Base-by-base conservation (phyloP, 768 basidiomycete genomes). In the Boletus huronensis region DNA sequence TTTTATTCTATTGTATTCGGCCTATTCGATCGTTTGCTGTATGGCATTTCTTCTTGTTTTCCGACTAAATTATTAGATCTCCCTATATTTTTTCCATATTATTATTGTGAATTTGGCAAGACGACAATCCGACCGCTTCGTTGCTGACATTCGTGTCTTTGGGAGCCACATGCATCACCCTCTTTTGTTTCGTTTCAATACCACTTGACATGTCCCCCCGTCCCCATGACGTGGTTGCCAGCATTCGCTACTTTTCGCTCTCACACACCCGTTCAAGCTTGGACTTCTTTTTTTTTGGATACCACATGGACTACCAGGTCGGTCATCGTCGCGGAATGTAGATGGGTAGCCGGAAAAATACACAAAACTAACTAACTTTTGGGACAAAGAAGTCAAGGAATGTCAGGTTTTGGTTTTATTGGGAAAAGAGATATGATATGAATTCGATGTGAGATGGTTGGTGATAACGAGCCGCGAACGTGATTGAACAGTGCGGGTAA, bases 1-100 rank as follows among this genome's bases (percentile, higher is more conserved):
- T n/a, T 38, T 19, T 52, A 67, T 56, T 21, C 26, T 72, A 68
- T 64, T 68, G 68, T 71, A 70, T 58, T 59, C 53, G 48, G 41
- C 42, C 8, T 58, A 55, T 61, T 58, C 55, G 14, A 25, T 41
- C 25, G 21, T 26, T 42, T 54, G 61, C 52, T 58, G 58, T 59
- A 65, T 31, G 46, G 45, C 46, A 9, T 13, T 41, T 42, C 35
- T 52, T 50, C 38, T 7, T 16, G 14, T 32, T 36, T 26, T 19
- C 45, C 7, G 26, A 35, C 42, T 66, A 64, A 61, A 53, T 69
- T 67, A 66, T 69, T 11, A 32, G 36, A 41, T 57, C 40, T 49
- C 46, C 35, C 49, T 53, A 43, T 44, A 34, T 39, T 59, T 31
- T 13, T 43, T n/a, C 6, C 1, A 10, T 19, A 16, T 34, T 34